These are phyloP conservation scores for Phytophthora idaei DNA, from an alignment of 352 stramenopile species.

Conservation along the genomic window DNA sequence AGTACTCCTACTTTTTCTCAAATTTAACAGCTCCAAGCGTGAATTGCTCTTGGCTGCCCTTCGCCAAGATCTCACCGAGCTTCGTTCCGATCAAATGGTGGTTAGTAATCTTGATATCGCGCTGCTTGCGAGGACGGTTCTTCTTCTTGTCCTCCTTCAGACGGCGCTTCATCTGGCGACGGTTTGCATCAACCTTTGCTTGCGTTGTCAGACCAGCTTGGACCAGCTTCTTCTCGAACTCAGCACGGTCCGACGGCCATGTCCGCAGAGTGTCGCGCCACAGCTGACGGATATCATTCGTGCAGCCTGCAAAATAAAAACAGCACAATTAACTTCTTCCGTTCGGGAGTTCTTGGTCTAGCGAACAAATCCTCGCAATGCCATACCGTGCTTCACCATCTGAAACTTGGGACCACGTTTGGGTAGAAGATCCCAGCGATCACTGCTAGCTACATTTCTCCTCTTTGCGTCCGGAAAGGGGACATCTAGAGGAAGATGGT, in stretches of 20 bases:
- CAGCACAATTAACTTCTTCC: conserved; percentile 8
- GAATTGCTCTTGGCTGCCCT: conserved; percentile 78
- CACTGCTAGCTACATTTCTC: conserved; percentile 61
- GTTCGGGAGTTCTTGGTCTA: background rate
- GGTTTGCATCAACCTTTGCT: conserved; percentile 81
- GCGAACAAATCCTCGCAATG: background rate
- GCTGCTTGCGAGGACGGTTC: conserved; percentile 77
- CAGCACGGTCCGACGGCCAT: conserved; percentile 74
- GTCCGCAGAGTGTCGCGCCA: conserved; percentile 78
- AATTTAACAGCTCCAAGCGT: conserved; percentile 86
- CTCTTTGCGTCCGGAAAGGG: conserved; percentile 77
- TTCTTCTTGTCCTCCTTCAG: conserved; percentile 88
- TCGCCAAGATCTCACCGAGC: conserved; percentile 82
- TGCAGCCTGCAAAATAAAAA: conserved; percentile 51
- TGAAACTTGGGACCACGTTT: conserved; percentile 77
- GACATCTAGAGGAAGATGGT: conserved; percentile 78
- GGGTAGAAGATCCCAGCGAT: conserved; percentile 76
- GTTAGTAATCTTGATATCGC: conserved; percentile 91
- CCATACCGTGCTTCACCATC: conserved; percentile 78
- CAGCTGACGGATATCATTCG: conserved; percentile 85
- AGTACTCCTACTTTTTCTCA: conserved; percentile 59
- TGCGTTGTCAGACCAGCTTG: conserved; percentile 84
- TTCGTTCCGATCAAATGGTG: conserved; percentile 88
- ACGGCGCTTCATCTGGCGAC: conserved; percentile 77
- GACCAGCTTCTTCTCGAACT: conserved; percentile 83